Percentiles rank a stretch among this genome's conserved stretches.
phyloP scores from a whole-genome alignment of 2,329 filamentous ascomycete genomes.

The Ophiostoma pallidulum region DNA sequence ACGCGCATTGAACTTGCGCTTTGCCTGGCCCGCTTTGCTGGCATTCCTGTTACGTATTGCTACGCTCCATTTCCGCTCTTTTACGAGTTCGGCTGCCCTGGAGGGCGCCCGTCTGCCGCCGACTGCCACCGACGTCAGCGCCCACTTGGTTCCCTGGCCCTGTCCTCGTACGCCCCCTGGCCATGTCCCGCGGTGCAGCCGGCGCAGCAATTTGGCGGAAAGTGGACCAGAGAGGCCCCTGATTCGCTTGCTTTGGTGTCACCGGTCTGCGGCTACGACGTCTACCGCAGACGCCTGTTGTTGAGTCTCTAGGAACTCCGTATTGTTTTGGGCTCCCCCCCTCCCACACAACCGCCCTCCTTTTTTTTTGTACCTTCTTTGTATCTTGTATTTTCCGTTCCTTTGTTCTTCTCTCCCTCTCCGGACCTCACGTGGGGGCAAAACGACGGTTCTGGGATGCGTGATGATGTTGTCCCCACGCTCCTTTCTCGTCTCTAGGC shows the following conservation, averaged over 20 bases:
- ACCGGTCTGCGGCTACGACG: too few relatives aligned
- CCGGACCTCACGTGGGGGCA: not conserved
- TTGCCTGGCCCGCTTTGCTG: not conserved
- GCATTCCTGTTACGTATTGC: conserved; percentile 22
- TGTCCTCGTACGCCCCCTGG: not conserved
- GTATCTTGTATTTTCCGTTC: not conserved
- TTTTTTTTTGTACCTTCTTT: not conserved
- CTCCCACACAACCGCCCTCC: too few relatives aligned
- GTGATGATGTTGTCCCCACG: conserved; percentile 29
- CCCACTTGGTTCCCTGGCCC: too few relatives aligned
- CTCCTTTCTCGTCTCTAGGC: conserved; percentile 30
- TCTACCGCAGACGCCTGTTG: too few relatives aligned
- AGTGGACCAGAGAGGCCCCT: conserved; percentile 10
- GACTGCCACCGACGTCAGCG: conserved; percentile 5
- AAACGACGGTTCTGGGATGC: not conserved
- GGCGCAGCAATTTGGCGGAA: conserved; percentile 1
- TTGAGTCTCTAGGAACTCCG: too few relatives aligned
- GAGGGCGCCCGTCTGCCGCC: not conserved
- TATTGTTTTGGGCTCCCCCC: too few relatives aligned
- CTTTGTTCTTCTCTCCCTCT: not conserved
- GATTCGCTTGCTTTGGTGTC: too few relatives aligned
- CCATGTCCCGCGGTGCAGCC: conserved; percentile 9
- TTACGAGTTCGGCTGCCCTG: not conserved
- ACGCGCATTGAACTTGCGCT: too few relatives aligned
- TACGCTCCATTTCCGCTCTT: conserved; percentile 25